These are phyloP conservation scores for Naganishia albida DNA, from an alignment of 1,284 basidiomycete species.

Conservation along the genomic window DNA sequence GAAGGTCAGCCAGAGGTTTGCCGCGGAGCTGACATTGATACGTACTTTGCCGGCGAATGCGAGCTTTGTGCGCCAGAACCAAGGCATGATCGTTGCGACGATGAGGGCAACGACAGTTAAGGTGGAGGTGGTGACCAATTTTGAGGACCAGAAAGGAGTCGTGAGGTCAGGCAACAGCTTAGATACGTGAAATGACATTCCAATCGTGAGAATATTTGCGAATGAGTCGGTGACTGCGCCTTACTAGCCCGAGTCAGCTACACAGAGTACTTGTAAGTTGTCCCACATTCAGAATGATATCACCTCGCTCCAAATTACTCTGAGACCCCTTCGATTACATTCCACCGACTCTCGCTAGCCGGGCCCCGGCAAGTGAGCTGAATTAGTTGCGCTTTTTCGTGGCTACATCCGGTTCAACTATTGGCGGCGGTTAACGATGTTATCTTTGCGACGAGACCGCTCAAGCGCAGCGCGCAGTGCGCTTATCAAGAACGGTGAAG, in stretches of 20 bases:
- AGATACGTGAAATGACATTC: too few relatives aligned
- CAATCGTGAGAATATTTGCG: too few relatives aligned
- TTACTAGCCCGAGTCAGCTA: too few relatives aligned
- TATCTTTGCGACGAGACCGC: too few relatives aligned
- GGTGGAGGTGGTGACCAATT: background rate
- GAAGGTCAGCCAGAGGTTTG: too few relatives aligned
- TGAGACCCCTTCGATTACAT: background rate
- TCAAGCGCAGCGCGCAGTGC: too few relatives aligned
- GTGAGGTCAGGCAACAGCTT: background rate
- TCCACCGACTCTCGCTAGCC: background rate
- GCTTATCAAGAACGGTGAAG: too few relatives aligned
- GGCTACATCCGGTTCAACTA: background rate
- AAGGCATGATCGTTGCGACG: slow-evolving; percentile 7
- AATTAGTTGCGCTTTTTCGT: background rate
- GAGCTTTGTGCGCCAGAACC: slow-evolving; percentile 20
- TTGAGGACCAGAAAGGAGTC: too few relatives aligned
- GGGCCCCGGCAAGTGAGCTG: background rate
- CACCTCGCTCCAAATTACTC: background rate
- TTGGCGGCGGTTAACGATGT: too few relatives aligned
- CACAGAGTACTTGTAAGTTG: too few relatives aligned
- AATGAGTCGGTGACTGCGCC: too few relatives aligned
- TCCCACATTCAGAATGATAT: background rate
- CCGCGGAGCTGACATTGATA: too few relatives aligned
- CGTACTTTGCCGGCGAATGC: slow-evolving; percentile 12
- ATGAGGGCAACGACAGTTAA: background rate